Conservation (phyloP, 2,329 filamentous ascomycete genomes). For the Dendrostoma leiphaemia region DNA sequence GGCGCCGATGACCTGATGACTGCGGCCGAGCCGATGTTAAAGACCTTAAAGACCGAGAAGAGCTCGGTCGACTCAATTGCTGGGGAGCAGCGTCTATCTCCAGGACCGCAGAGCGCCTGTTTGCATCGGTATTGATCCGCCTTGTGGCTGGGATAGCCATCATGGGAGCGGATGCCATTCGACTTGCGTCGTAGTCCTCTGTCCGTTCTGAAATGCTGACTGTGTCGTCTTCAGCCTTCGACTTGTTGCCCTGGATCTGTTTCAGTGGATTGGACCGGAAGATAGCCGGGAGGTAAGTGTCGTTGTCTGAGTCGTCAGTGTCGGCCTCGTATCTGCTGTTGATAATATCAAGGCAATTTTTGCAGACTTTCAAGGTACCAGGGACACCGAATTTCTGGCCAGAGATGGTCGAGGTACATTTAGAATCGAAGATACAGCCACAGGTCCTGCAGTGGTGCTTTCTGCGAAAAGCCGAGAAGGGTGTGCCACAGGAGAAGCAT, state of each 20-base stretch:
- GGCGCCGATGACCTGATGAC: slow-evolving; percentile 77
- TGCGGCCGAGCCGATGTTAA: slow-evolving; percentile 67
- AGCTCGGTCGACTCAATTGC: slow-evolving; percentile 84
- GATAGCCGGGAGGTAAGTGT: slow-evolving; percentile 64
- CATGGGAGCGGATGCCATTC: slow-evolving; percentile 64
- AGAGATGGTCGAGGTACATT: slow-evolving; percentile 89
- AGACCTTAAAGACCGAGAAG: slow-evolving; percentile 83
- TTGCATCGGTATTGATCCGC: slow-evolving; percentile 59
- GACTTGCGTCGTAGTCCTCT: slow-evolving; percentile 44
- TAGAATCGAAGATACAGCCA: slow-evolving; percentile 97
- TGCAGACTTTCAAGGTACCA: slow-evolving; percentile 84
- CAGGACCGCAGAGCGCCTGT: slow-evolving; percentile 81
- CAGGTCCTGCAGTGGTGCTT: slow-evolving; percentile 97
- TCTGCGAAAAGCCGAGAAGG: slow-evolving; percentile 89
- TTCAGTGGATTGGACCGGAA: slow-evolving; percentile 55
- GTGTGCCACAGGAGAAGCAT: slow-evolving; percentile 86
- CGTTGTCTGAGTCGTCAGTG: slow-evolving; percentile 85
- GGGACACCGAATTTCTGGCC: slow-evolving; percentile 85
- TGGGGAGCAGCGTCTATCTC: slow-evolving; percentile 74
- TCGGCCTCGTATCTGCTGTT: slow-evolving; percentile 83
- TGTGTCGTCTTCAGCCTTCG: slow-evolving; percentile 34
- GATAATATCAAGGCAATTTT: slow-evolving; percentile 87
- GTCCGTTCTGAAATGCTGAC: slow-evolving; percentile 38
- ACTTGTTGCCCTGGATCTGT: slow-evolving; percentile 33
- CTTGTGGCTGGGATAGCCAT: slow-evolving; percentile 69